phyloP scores from a whole-genome alignment of 768 basidiomycete genomes.

The Pluteus cervinus region DNA sequence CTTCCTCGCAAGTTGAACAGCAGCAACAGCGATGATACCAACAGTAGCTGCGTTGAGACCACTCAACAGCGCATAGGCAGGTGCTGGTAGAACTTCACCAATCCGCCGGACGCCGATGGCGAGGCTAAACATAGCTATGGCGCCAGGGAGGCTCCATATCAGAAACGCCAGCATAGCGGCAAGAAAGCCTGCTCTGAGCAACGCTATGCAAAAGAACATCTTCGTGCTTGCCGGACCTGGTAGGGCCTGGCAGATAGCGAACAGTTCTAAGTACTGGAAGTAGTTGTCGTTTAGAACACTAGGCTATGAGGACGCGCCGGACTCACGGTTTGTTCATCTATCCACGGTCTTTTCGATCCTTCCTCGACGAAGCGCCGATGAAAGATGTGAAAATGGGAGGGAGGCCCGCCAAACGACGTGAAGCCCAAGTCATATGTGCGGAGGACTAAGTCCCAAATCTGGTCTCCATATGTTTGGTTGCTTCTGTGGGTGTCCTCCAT shows the following conservation, averaged over 20 bases:
- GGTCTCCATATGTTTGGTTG: no score
- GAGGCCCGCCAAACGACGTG: slow-evolving; percentile 43
- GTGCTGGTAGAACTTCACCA: slow-evolving; percentile 33
- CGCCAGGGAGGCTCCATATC: slow-evolving; percentile 42
- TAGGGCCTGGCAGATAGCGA: slow-evolving; percentile 40
- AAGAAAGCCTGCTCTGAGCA: slow-evolving; percentile 34
- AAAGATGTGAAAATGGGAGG: slow-evolving; percentile 43
- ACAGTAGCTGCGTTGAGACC: slow-evolving; percentile 52
- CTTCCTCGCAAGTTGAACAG: slow-evolving; percentile 36
- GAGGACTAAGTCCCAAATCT: slow-evolving; percentile 24
- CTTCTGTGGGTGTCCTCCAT: no score
- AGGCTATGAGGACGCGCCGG: slow-evolving; percentile 12
- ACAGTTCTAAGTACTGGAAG: slow-evolving; percentile 35
- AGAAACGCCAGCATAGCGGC: slow-evolving; percentile 36
- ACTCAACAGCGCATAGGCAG: slow-evolving; percentile 44
- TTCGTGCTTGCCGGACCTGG: slow-evolving; percentile 45
- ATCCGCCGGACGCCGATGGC: slow-evolving; percentile 37
- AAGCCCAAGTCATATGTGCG: slow-evolving; percentile 35
- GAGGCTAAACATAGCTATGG: slow-evolving; percentile 40
- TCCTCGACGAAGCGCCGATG: slow-evolving; percentile 33
- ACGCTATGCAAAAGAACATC: slow-evolving; percentile 40
- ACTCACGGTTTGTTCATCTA: slow-evolving; percentile 34
- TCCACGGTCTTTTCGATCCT: slow-evolving; percentile 26
- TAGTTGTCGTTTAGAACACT: slow-evolving; percentile 8
- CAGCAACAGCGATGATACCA: slow-evolving; percentile 47